phyloP scores from a whole-genome alignment of 1,284 basidiomycete genomes.

The Fomitopsis betulina region DNA sequence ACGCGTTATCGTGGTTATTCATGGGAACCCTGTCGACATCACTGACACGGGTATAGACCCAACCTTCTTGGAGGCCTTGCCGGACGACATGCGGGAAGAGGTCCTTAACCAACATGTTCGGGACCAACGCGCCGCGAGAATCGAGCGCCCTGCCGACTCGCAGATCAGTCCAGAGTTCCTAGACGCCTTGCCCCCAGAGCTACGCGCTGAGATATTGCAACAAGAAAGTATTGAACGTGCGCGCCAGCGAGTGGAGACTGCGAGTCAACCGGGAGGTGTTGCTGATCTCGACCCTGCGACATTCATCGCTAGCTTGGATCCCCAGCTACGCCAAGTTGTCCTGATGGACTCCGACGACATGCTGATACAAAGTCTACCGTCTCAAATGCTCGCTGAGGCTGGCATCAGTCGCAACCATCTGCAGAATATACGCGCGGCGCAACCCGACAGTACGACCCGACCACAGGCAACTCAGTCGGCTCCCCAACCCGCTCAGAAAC shows the following conservation, averaged over 20 bases:
- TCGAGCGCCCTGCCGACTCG: constrained; percentile 74
- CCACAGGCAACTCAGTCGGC: constrained; percentile 28
- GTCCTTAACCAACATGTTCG: constrained; percentile 97
- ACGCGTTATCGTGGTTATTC: constrained; percentile 82
- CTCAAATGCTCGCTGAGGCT: constrained; percentile 82
- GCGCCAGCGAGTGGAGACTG: constrained; percentile 48
- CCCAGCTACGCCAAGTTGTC: constrained; percentile 80
- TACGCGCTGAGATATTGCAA: constrained; percentile 94
- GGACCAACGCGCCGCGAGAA: constrained; percentile 76
- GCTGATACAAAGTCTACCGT: constrained; percentile 75
- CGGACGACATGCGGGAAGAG: constrained; percentile 98
- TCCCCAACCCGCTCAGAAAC: constrained; percentile 38
- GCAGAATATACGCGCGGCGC: constrained; percentile 30
- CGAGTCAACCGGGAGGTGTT: constrained; percentile 29
- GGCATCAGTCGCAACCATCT: constrained; percentile 45
- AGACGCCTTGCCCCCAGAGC: constrained; percentile 92
- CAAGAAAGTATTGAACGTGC: constrained; percentile 86
- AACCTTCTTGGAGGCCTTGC: constrained; percentile 95
- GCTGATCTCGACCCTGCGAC: constrained; percentile 81
- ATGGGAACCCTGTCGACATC: constrained; percentile 94
- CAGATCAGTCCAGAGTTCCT: constrained; percentile 95
- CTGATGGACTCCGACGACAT: constrained; percentile 84
- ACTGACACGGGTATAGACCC: constrained; percentile 99
- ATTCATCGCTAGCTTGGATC: constrained; percentile 86
- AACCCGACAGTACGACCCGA: constrained; percentile 18